Base-by-base conservation (phyloP, 345 rosid species). In the Hibiscus trionum region DNA sequence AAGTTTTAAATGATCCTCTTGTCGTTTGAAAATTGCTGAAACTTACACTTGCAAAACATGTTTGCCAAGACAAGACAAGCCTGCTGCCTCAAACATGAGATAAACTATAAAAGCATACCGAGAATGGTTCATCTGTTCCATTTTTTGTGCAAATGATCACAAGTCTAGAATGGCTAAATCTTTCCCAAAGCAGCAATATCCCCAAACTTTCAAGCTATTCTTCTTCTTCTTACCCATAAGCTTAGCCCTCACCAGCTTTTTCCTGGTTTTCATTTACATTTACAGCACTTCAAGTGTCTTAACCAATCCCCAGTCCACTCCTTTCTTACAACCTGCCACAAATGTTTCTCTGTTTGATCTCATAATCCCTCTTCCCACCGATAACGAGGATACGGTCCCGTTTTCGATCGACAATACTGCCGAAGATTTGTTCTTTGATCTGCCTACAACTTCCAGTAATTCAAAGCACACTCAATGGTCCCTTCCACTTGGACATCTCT, bases 141-240 rank as follows among this genome's bases (percentile, higher is more conserved):
- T n/a, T 68, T 26, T 49, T 4, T 21, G 42, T 6, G 42, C 9
- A 37, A 37, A 37, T 6, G 14, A 0, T 57, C n/a, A 49, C 4
- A 14, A 49, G 5, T 49, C 55, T 15, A 11, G 61, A 65, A 85
- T 83, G 88, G 79, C 78, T 46, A 77, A 77, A 24, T 42, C 82
- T 33, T 72, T 79, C 69, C 12, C 83, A 26, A 83, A 59, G 60
- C 76, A 83, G 19, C 80, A 82, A 3, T 6, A 37, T 61, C 59
- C 77, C 71, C 63, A 33, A 58, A 55, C 80, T 72, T 72, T 53
- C 71, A 29, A 35, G 67, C 66, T 63, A 56, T 75, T 53, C 26
- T 80, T 80, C 77, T 81, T 83, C 81, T 76, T 83, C 71, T 42
- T 82, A 11, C 85, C 87, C 37, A 72, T 83, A 12, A 72, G 75